These are phyloP conservation scores for Blastosporella zonata DNA, from an alignment of 1,284 basidiomycete species.

Conservation along the genomic window DNA sequence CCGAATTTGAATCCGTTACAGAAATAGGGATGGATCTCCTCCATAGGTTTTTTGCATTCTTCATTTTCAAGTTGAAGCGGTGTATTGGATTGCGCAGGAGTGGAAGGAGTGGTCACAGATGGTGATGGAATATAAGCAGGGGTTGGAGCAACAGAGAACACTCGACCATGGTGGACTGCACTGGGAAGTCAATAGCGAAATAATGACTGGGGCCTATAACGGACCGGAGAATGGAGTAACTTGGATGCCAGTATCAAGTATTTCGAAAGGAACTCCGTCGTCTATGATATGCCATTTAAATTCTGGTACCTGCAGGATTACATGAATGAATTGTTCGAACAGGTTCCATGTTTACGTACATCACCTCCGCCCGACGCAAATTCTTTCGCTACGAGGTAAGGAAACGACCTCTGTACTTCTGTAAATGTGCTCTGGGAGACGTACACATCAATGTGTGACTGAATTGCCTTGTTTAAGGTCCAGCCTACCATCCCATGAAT, in stretches of 20 bases:
- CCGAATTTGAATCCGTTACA: constrained; percentile 76
- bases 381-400: constrained; percentile 73
- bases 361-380: constrained; percentile 78
- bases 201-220: constrained; percentile 17
- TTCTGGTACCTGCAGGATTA: constrained; percentile 59
- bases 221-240: constrained; percentile 67
- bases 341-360: constrained; percentile 34
- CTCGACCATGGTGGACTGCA: constrained; percentile 63
- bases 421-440: constrained; percentile 60
- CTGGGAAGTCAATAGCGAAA: background rate
- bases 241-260: constrained; percentile 58
- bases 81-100: constrained; percentile 32
- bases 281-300: constrained; percentile 79
- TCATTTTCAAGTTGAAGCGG: constrained; percentile 14
- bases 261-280: constrained; percentile 60
- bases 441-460: constrained; percentile 73
- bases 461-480: constrained; percentile 68
- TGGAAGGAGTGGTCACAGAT: constrained; percentile 39
- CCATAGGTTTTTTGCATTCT: constrained; percentile 13
- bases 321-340: background rate
- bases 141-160: constrained; percentile 44
- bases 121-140: constrained; percentile 43
- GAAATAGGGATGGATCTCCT: constrained; percentile 56
- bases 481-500: constrained; percentile 47
- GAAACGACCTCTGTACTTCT: constrained; percentile 68